Evolutionary conservation across 805 yeast species (phyloP), one percentile per base, ranked within the genome.

Genomic region (Zygotorulaspora florentina): DNA sequence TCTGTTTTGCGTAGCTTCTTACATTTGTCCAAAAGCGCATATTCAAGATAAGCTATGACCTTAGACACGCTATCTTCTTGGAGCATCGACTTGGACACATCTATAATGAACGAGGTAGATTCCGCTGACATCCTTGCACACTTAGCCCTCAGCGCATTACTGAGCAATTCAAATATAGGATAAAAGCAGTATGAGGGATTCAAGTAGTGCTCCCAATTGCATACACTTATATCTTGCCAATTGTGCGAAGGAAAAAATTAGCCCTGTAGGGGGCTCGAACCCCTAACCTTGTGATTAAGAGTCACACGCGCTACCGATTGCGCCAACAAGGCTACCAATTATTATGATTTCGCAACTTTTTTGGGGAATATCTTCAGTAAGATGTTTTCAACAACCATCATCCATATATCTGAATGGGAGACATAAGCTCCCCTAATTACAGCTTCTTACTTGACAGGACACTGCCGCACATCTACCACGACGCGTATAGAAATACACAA

Each of bases 1-100:
- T 64, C 66, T 1, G 68, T 64, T 53, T 61, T 64, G 25, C 68
- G 58, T 20, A 41, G 43, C 35, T 54, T 52, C 40, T 55, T 59
- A 35, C 54, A 53, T 45, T 64, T 64, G 27, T 56, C 56, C 38
- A 60, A 41, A 28, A 62, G 36, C 10, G 58, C 48, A 45, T 57
- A 56, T 40, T 61, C 65, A 17, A 64, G 37, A 40, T 61, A 62
- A n/a, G 59, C 51, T 12, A 48, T 28, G 2, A 56, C 52, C 13
- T 54, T 52, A 2, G 50, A 43, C 2, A 54, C 42, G 17, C 36
- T 43, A 10, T 47, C 55, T 2, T 45, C 40, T 1, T 35, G 28
- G 1, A 54, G 37, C 56, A 61, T 53, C 7, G 55, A 50, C 11
- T 47, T 49, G 2, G 63, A 54, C 2, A 54, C 56, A 51, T 61